A percentile compares a stretch with the other conserved stretches of the same genome.
Conservation (phyloP, 2,329 filamentous ascomycete genomes). For the Epichloe sibirici region DNA sequence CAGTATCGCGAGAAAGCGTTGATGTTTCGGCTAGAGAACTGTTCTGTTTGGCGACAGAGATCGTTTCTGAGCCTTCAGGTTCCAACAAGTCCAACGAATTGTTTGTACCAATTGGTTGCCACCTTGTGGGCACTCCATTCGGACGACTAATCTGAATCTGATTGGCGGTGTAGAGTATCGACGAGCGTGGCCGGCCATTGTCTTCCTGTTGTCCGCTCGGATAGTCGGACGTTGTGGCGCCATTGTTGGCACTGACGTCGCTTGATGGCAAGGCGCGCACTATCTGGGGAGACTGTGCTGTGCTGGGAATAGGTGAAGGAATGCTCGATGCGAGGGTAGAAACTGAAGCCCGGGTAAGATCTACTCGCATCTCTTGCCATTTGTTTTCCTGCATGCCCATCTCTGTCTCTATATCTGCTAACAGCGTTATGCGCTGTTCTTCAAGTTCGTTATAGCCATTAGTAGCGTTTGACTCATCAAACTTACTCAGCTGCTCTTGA, state of each 20-base stretch:
- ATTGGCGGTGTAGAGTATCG: not conserved
- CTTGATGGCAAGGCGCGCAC: not conserved
- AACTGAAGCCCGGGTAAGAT: slow-evolving; percentile 37
- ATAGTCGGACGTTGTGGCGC: not conserved
- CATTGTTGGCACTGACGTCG: not conserved
- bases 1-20: not conserved
- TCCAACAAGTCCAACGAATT: not conserved
- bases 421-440: slow-evolving; percentile 32
- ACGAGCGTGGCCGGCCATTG: not conserved
- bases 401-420: slow-evolving; percentile 49
- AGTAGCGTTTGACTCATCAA: slow-evolving; percentile 29
- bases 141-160: slow-evolving; percentile 1
- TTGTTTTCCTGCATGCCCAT: slow-evolving; percentile 47
- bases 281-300: not conserved
- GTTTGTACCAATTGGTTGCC: not conserved
- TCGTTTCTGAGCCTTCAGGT: not conserved
- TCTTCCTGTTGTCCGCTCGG: not conserved
- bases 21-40: not conserved
- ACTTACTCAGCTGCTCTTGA: slow-evolving; percentile 37
- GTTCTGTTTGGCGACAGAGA: not conserved
- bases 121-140: not conserved
- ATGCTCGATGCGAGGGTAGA: slow-evolving; percentile 29
- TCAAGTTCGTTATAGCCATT: slow-evolving; percentile 23
- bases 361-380: slow-evolving; percentile 46
- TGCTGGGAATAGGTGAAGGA: slow-evolving; percentile 1